phyloP scores from a whole-genome alignment of 2,329 filamentous ascomycete species.

The Exophiala sp. region DNA sequence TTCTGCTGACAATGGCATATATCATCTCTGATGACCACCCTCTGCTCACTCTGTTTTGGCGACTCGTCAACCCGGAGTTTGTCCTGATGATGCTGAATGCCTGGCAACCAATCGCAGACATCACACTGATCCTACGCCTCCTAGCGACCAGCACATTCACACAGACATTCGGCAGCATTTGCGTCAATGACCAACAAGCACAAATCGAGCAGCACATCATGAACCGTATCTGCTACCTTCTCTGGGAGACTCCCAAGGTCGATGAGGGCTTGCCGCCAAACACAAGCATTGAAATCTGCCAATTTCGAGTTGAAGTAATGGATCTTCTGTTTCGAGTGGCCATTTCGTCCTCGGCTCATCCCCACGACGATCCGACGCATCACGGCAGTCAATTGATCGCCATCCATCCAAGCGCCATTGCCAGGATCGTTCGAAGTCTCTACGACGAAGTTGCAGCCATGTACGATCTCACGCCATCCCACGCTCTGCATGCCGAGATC shows the following conservation, averaged over 20 bases:
- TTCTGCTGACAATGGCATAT: conserved; percentile 54
- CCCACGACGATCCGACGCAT: conserved; percentile 60
- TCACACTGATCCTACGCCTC: conserved; percentile 53
- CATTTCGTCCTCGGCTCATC: conserved; percentile 36
- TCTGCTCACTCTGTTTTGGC: conserved; percentile 52
- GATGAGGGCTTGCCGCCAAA: conserved; percentile 41
- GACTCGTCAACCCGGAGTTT: conserved; percentile 54
- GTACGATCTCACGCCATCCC: conserved; percentile 51
- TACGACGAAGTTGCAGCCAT: conserved; percentile 66
- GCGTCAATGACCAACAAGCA: conserved; percentile 37
- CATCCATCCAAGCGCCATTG: conserved; percentile 65
- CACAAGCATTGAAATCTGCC: conserved; percentile 33
- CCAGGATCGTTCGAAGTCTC: conserved; percentile 69
- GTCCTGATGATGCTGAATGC: conserved; percentile 58
- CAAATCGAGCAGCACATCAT: conserved; percentile 49
- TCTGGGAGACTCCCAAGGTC: conserved; percentile 52
- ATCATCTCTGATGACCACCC: conserved; percentile 37
- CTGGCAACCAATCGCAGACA: conserved; percentile 55
- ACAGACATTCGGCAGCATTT: conserved; percentile 55
- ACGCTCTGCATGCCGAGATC: conserved; percentile 46
- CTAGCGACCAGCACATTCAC: conserved; percentile 54
- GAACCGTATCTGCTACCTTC: conserved; percentile 55
- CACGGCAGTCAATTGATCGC: conserved; percentile 63
- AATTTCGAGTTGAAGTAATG: conserved; percentile 44
- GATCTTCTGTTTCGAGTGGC: conserved; percentile 41